Percentiles rank a stretch among this genome's conserved stretches.
These are phyloP conservation scores for Apiospora pterosperma DNA, from an alignment of 2,329 filamentous ascomycete genomes.

Conservation along the genomic window DNA sequence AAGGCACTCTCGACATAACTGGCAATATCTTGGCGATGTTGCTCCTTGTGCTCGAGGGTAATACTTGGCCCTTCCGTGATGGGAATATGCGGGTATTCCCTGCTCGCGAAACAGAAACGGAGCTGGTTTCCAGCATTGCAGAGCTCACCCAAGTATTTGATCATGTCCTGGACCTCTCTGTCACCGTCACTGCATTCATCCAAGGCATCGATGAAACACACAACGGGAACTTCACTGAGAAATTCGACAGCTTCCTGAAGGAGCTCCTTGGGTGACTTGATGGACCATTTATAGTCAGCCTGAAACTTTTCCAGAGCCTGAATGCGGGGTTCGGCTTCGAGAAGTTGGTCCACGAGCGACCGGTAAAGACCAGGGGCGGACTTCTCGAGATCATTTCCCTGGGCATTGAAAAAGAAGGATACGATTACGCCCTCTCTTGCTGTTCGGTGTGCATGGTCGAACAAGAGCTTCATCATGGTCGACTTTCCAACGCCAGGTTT, in stretches of 20 bases:
- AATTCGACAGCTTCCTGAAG: conserved; percentile 16
- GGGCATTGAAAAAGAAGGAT: conserved; percentile 48
- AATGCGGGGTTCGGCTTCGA: conserved; percentile 30
- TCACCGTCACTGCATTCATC: conserved; percentile 46
- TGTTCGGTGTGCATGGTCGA: conserved; percentile 12
- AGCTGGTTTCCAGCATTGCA: conserved; percentile 16
- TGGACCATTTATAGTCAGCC: not conserved
- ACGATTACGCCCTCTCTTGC: conserved; percentile 22
- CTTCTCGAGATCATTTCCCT: conserved; percentile 41
- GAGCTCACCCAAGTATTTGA: conserved; percentile 38
- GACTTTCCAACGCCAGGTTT: conserved; percentile 33
- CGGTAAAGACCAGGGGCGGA: conserved; percentile 46
- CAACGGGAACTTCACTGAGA: conserved; percentile 8
- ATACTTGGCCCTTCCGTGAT: conserved; percentile 25
- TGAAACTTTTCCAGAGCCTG: conserved; percentile 27
- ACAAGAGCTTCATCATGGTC: conserved; percentile 40
- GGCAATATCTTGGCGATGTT: conserved; percentile 14
- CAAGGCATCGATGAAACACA: conserved; percentile 32
- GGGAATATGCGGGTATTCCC: conserved; percentile 26
- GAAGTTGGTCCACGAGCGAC: conserved; percentile 43
- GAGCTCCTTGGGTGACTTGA: conserved; percentile 18
- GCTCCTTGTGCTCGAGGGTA: conserved; percentile 30
- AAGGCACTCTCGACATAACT: too few relatives aligned
- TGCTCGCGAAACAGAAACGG: conserved; percentile 39
- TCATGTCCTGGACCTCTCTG: conserved; percentile 39